Conservation (phyloP, 352 stramenopile genomes). For the Phytophthora cryptogea region DNA sequence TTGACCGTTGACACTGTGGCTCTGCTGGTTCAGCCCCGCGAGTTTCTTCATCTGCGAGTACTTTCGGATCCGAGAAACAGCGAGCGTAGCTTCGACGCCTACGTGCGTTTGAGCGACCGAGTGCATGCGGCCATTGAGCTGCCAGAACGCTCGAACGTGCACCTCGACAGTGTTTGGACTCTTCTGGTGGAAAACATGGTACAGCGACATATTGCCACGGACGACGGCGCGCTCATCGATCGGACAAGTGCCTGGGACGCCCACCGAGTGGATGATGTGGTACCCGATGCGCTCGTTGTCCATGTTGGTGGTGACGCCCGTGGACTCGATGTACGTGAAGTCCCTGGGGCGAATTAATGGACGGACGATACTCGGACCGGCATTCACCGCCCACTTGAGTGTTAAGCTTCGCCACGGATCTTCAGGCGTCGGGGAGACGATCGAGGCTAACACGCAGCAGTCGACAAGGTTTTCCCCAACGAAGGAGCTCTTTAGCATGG, state of each 20-base stretch:
- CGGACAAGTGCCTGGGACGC: conserved; percentile 18
- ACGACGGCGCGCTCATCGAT: conserved; percentile 30
- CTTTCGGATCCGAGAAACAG: conserved; percentile 10
- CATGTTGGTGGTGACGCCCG: conserved; percentile 30
- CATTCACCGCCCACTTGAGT: conserved; percentile 46
- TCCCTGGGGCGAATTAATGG: conserved; percentile 42
- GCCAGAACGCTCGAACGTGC: conserved; percentile 31
- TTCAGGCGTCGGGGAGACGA: conserved; percentile 17
- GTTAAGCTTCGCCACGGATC: conserved; percentile 32
- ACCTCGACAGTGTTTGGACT: conserved; percentile 41
- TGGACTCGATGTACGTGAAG: conserved; percentile 47
- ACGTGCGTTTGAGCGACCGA: conserved; percentile 7
- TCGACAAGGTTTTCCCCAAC: conserved; percentile 36
- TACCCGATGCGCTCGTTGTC: conserved; percentile 41
- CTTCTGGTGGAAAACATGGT: conserved; percentile 39
- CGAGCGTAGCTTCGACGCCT: conserved; percentile 22
- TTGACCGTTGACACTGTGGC: neutral
- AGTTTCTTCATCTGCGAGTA: conserved; percentile 31
- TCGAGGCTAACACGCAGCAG: conserved; percentile 28
- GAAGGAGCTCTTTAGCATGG: conserved; percentile 37
- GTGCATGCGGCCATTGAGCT: conserved; percentile 26
- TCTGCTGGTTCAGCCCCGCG: conserved; percentile 11
- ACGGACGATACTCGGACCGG: conserved; percentile 16
- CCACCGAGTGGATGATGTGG: conserved; percentile 42
- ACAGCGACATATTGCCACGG: conserved; percentile 38